phyloP scores from a whole-genome alignment of 306 rosid genomes.

The Chamaecrista fasciculata region DNA sequence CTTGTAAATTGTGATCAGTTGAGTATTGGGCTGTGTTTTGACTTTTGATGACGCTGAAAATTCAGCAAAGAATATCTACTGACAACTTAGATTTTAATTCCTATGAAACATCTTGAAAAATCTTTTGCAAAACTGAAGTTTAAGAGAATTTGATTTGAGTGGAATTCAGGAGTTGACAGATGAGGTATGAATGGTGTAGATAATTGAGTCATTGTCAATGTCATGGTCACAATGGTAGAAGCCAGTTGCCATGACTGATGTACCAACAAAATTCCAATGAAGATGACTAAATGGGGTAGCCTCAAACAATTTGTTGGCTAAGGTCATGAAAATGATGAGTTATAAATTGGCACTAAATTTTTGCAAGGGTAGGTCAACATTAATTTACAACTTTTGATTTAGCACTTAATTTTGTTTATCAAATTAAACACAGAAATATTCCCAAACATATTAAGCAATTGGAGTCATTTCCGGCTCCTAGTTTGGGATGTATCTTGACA shows the following conservation, averaged over 20 bases:
- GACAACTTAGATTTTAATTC: slow-evolving; percentile 5
- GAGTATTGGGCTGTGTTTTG: neutral
- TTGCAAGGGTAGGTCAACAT: neutral
- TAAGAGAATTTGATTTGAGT: neutral
- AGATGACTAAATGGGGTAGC: neutral
- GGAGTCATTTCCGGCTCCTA: neutral
- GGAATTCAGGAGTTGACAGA: neutral
- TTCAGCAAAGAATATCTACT: slow-evolving; percentile 3
- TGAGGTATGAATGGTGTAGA: neutral
- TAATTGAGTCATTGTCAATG: neutral
- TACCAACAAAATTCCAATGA: slow-evolving; percentile 2
- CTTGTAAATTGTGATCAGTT: neutral
- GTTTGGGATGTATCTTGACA: neutral
- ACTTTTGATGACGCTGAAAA: neutral
- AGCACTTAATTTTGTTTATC: neutral
- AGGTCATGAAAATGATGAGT: neutral
- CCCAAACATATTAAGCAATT: neutral
- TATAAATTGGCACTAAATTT: neutral
- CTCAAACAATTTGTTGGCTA: neutral
- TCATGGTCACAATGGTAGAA: neutral
- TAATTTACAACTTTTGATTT: neutral
- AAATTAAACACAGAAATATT: neutral
- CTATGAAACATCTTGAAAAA: neutral
- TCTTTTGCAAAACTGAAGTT: neutral
- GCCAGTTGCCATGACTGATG: neutral